Evolutionary conservation across 2,329 filamentous ascomycete genomes (phyloP), one percentile per base, ranked within the genome.

Genomic region (Pezicula radicicola): DNA sequence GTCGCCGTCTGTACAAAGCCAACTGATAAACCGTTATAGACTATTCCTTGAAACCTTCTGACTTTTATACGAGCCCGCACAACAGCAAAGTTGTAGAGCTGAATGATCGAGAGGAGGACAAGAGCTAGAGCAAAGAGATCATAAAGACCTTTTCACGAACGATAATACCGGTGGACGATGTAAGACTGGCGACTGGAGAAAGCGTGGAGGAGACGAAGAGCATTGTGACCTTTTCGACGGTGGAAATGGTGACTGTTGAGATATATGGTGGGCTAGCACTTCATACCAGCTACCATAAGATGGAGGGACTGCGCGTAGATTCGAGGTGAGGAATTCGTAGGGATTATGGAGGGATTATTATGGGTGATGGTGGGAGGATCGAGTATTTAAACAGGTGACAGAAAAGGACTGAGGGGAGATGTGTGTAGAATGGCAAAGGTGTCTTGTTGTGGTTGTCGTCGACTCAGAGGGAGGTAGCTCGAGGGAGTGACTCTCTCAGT

Each of bases 111-210:
- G 70, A 78, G 71, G 64, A 63, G 66, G 69, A 60, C 65, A 67
- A 66, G 59, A 58, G 66, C 62, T 75, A 72, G 68, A 76, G 70
- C 63, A 68, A 62, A 66, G 70, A 57, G 57, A 57, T 55, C 60
- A 49, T 30, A 41, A 51, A 41, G 61, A 65, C 72, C 67, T 74
- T 75, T 77, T 75, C 75, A 79, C 75, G 68, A 73, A 75, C 68
- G 75, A 80, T 75, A 68, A 74, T 70, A 80, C 79, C 78, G 79
- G 79, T 75, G 67, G 77, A 81, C 80, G 72, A 75, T 72, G 75
- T 78, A 71, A 74, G 78, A 79, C 80, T 73, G 78, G 76, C 81
- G 80, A 85, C 82, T 84, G 81, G 77, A 74, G 68, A 70, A 67
- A 67, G 61, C 63, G 63, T 63, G 63, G 68, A 68, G 70, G 69